These are phyloP conservation scores for Aspergillus amoenus DNA, from an alignment of 2,329 filamentous ascomycete genomes.

Conservation along the genomic window DNA sequence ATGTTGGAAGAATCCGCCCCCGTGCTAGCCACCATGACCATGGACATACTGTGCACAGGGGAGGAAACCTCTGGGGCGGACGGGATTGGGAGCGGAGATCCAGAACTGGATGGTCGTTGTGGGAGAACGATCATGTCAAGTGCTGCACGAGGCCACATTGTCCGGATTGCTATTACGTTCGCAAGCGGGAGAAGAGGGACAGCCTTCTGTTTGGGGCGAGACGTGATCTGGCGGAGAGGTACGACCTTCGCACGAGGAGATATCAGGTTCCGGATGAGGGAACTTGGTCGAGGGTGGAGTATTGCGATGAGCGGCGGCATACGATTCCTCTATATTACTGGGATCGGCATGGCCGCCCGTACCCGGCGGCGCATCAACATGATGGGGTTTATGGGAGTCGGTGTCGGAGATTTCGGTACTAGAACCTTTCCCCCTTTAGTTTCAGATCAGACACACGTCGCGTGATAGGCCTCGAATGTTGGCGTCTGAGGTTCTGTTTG, in stretches of 20 bases:
- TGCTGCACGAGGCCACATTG: neutral
- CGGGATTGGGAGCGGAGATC: neutral
- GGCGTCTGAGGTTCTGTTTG: constrained; percentile 18
- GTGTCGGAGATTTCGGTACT: neutral
- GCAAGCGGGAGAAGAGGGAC: constrained; percentile 7
- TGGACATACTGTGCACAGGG: neutral
- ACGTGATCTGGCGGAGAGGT: constrained; percentile 23
- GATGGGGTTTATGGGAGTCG: constrained; percentile 22
- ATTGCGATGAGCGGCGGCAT: constrained; percentile 24
- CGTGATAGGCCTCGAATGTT: constrained; percentile 38
- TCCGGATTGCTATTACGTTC: neutral
- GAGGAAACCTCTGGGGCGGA: no score
- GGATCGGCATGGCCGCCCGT: constrained; percentile 25
- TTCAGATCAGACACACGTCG: constrained; percentile 23
- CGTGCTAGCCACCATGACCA: neutral
- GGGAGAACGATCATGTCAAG: neutral
- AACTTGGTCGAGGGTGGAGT: constrained; percentile 33
- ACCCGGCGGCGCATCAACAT: constrained; percentile 23
- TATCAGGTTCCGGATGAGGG: constrained; percentile 28
- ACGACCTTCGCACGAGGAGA: constrained; percentile 34
- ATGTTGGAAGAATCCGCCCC: constrained; percentile 28
- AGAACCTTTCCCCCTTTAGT: neutral
- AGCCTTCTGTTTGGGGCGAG: constrained; percentile 21
- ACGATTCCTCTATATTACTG: constrained; percentile 23
- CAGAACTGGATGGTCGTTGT: constrained; percentile 2